These are phyloP conservation scores for Metschnikowia koreensis DNA, from an alignment of 805 yeast genomes.

Conservation along the genomic window DNA sequence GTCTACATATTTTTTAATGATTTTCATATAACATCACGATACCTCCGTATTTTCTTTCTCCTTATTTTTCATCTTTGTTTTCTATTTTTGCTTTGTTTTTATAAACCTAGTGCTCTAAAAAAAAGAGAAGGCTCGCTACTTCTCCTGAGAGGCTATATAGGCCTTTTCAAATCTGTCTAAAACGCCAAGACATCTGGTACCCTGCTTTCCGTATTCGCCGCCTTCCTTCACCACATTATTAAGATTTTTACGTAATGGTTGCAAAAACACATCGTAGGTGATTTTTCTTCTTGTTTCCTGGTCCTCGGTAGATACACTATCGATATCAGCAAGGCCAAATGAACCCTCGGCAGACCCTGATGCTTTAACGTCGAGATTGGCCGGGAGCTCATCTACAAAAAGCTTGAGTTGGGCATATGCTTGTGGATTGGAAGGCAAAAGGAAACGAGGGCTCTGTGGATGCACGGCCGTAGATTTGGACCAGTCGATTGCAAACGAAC, in stretches of 20 bases:
- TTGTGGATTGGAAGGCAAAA: conserved; percentile 52
- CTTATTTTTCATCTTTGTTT: too few relatives aligned
- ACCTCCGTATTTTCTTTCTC: too few relatives aligned
- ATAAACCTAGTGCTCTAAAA: not conserved
- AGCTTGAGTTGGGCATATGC: conserved; percentile 66
- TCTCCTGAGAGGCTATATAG: conserved; percentile 4
- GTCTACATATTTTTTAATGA: too few relatives aligned
- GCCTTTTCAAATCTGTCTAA: conserved; percentile 12
- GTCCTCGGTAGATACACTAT: conserved; percentile 58
- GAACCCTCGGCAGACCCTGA: conserved; percentile 24
- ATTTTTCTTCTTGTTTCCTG: conserved; percentile 51
- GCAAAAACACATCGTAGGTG: conserved; percentile 51
- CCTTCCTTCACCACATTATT: conserved; percentile 60
- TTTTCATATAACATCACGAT: too few relatives aligned
- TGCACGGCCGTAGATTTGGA: conserved; percentile 31
- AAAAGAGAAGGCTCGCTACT: not conserved
- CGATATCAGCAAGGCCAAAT: conserved; percentile 37
- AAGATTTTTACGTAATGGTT: conserved; percentile 51
- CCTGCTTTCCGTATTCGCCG: conserved; percentile 63
- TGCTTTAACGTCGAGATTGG: conserved; percentile 11
- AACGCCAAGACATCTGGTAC: conserved; percentile 26
- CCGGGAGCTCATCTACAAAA: conserved; percentile 42
- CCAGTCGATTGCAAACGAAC: conserved; percentile 14
- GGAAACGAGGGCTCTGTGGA: conserved; percentile 49
- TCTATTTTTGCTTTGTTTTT: not conserved